Evolutionary conservation across 345 rosid species (phyloP), one percentile per base, ranked within the genome.

Genomic region (Brassica rapa): DNA sequence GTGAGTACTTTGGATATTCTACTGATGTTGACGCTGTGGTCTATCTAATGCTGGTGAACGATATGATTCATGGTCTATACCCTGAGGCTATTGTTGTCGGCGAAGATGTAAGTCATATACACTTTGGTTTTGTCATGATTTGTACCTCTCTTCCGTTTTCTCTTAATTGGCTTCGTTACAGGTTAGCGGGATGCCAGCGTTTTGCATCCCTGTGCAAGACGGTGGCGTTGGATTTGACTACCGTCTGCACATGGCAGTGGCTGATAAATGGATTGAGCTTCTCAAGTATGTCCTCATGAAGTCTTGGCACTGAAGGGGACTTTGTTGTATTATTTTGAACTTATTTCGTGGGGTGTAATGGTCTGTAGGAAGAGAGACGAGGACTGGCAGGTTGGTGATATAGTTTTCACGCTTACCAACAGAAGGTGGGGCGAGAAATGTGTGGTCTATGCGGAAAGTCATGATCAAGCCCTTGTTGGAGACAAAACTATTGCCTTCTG

Each of bases 171-270:
- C 3, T 27, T 62, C 41, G 61, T 30, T 76, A 70, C 91, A 94
- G 97, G 98, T 94, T 72, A 92, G 98, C 57, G 97, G 98, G 82
- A 94, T 94, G 98, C 98, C 98, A 86, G 88, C 97, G 19, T 89
- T 94, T 74, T 87, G 97, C 84, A 72, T 94, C 75, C 91, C 97
- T 80, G 88, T 91, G 53, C 77, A 87, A 82, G 97, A 92, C 80
- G 98, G 97, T 69, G 98, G 98, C 25, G 89, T 94, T 68, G 98
- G 98, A 78, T 94, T 94, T 80, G 97, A 94, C 86, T 94, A 92
- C 83, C 97, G 98, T 60, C 86, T 94, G 74, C 98, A 94, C 62
- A 94, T 94, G 98, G 97, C 97, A 27, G 80, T 91, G 73, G 93
- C 98, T 39, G 98, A 94, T 83, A 94, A 94, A 82, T 94, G 98